A percentile compares a stretch with the other conserved stretches of the same genome.
Evolutionary conservation across 495 filamentous ascomycete genomes (phyloP).

Genomic region (Hypoxylon lenormandii): DNA sequence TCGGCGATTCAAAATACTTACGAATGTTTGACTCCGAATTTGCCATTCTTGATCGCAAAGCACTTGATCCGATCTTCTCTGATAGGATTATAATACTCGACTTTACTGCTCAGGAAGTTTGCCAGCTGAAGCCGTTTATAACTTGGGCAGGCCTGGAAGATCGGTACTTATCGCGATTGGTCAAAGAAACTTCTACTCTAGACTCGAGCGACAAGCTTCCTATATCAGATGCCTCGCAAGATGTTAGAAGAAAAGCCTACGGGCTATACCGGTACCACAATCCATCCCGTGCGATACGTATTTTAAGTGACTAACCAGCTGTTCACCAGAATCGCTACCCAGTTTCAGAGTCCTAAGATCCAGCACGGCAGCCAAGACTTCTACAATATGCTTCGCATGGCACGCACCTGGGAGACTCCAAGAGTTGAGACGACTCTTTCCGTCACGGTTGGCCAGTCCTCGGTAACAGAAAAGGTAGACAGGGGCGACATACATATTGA

Average conservation of each 20-base stretch:
- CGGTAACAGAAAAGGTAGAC: slow-evolving; percentile 29
- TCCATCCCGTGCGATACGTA: background rate
- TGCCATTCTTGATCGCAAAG: slow-evolving; percentile 54
- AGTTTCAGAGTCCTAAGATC: slow-evolving; percentile 53
- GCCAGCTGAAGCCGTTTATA: slow-evolving; percentile 51
- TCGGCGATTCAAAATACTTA: slow-evolving; percentile 32
- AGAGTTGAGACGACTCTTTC: slow-evolving; percentile 49
- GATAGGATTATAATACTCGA: slow-evolving; percentile 53
- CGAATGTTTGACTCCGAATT: slow-evolving; percentile 42
- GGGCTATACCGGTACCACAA: slow-evolving; percentile 53
- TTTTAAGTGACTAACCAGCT: slow-evolving; percentile 9
- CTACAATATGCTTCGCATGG: slow-evolving; percentile 47
- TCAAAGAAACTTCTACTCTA: slow-evolving; percentile 53
- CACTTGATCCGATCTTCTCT: slow-evolving; percentile 47
- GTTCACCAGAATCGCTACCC: slow-evolving; percentile 46
- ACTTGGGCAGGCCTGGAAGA: slow-evolving; percentile 49
- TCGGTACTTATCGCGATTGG: slow-evolving; percentile 53
- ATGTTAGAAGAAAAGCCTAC: slow-evolving; percentile 54
- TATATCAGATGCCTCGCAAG: slow-evolving; percentile 40
- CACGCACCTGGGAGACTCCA: slow-evolving; percentile 48
- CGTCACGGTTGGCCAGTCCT: slow-evolving; percentile 46
- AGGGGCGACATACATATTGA: slow-evolving; percentile 52
- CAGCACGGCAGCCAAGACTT: slow-evolving; percentile 35
- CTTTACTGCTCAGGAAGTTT: slow-evolving; percentile 54
- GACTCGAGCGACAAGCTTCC: slow-evolving; percentile 30